Percentiles rank a stretch among this genome's conserved stretches.
phyloP scores from a whole-genome alignment of 1,284 basidiomycete species.

The Apiotrichum montevideense region DNA sequence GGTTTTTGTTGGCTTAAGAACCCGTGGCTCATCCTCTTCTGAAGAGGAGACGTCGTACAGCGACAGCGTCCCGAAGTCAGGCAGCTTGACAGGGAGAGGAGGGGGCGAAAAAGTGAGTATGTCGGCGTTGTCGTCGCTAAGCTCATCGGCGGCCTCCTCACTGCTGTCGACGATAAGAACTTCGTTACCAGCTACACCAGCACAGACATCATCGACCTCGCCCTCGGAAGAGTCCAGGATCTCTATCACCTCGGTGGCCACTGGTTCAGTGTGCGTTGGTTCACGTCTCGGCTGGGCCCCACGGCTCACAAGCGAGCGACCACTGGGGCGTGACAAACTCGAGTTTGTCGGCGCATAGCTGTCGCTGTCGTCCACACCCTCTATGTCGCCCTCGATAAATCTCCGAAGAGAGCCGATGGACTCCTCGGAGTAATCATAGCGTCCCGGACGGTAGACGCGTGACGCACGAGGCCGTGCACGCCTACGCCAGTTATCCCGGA shows the following conservation, averaged over 20 bases:
- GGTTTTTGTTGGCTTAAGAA: neutral
- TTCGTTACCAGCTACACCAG: neutral
- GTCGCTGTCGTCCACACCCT: neutral
- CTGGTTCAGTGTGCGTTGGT: too few relatives aligned
- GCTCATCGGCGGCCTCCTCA: constrained; percentile 3
- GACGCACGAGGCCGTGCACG: neutral
- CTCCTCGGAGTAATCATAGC: neutral
- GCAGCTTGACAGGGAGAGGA: constrained; percentile 10
- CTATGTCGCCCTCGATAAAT: neutral
- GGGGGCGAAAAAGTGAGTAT: constrained; percentile 26
- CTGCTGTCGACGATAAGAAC: neutral
- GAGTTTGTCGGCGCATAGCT: neutral
- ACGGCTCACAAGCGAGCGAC: too few relatives aligned
- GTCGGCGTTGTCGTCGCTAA: constrained; percentile 8
- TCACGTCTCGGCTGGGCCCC: too few relatives aligned
- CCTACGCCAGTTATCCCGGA: neutral
- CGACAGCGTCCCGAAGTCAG: constrained; percentile 15
- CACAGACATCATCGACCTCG: neutral
- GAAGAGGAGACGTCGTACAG: neutral
- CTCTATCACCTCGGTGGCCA: neutral
- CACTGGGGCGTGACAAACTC: too few relatives aligned
- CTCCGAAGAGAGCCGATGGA: neutral
- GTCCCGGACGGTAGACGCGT: neutral
- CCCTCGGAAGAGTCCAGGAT: neutral
- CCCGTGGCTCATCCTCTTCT: neutral